Conservation (phyloP, 805 yeast genomes). For the Limtongia smithiae region DNA sequence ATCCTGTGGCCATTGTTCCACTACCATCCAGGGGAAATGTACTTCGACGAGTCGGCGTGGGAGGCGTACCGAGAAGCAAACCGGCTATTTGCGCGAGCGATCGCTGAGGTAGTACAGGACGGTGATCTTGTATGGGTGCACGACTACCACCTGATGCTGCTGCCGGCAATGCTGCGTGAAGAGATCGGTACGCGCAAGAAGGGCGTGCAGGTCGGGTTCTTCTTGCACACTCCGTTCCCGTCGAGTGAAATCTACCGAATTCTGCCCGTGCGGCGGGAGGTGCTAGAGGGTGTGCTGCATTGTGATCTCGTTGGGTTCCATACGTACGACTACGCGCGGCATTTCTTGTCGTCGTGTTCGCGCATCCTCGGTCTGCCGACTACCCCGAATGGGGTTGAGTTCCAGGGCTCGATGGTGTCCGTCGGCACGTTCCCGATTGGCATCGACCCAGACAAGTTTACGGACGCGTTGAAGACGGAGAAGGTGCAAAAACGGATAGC, state of each 20-base stretch:
- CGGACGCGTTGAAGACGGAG: conserved; percentile 66
- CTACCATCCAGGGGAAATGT: conserved; percentile 98
- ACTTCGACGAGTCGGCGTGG: conserved; percentile 97
- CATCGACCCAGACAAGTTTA: conserved; percentile 88
- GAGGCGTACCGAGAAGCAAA: conserved; percentile 95
- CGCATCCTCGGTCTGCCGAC: conserved; percentile 79
- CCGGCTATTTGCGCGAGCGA: conserved; percentile 68
- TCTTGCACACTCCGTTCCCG: conserved; percentile 97
- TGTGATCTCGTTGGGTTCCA: conserved; percentile 97
- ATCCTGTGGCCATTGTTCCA: conserved; percentile 98
- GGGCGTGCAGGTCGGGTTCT: conserved; percentile 81
- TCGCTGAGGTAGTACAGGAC: conserved; percentile 66
- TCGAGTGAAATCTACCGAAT: conserved; percentile 94
- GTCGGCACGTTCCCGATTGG: conserved; percentile 99
- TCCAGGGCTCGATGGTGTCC: conserved; percentile 66
- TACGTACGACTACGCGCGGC: conserved; percentile 98
- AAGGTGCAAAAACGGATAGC: conserved; percentile 63
- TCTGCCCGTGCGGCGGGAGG: conserved; percentile 90
- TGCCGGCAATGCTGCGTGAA: conserved; percentile 81
- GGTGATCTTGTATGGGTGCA: conserved; percentile 96
- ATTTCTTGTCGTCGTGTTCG: conserved; percentile 84
- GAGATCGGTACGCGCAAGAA: conserved; percentile 47
- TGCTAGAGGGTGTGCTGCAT: conserved; percentile 83
- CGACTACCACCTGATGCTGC: conserved; percentile 93
- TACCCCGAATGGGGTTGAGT: conserved; percentile 85